Evolutionary conservation across 495 filamentous ascomycete genomes (phyloP).

Genomic region (Wilcoxina mikolae): DNA sequence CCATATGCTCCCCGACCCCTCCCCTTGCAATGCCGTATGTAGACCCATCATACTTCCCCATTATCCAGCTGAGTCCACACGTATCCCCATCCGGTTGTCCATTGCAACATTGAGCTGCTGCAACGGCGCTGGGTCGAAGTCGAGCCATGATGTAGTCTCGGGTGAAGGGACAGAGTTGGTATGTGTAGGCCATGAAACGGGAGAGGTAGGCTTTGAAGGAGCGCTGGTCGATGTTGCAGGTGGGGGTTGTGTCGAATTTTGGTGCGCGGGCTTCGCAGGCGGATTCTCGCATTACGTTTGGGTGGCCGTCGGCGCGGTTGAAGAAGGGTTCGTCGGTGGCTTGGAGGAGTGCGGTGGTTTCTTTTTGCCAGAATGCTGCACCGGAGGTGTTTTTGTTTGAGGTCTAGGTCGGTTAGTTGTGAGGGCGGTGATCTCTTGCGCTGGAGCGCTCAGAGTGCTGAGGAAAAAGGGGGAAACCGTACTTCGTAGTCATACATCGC

Average conservation of each 20-base stretch:
- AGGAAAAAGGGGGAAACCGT: neutral
- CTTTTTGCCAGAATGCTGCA: neutral
- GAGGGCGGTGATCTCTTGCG: neutral
- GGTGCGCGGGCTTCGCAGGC: conserved; percentile 40
- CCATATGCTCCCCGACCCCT: conserved; percentile 45
- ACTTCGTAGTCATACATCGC: conserved; percentile 51
- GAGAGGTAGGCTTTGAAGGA: conserved; percentile 78
- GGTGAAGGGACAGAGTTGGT: conserved; percentile 57
- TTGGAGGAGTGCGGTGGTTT: conserved; percentile 38
- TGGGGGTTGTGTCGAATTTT: conserved; percentile 25
- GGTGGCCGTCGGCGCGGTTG: conserved; percentile 33
- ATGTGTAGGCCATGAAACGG: conserved; percentile 62
- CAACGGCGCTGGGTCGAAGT: conserved; percentile 48
- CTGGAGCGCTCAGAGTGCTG: neutral
- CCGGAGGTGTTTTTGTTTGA: neutral
- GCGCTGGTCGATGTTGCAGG: conserved; percentile 59
- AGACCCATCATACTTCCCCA: conserved; percentile 37
- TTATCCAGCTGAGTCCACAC: conserved; percentile 55
- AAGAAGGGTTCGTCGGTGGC: conserved; percentile 44
- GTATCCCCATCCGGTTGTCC: conserved; percentile 39
- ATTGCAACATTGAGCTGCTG: conserved; percentile 55
- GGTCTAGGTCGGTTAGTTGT: neutral
- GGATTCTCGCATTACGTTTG: conserved; percentile 50
- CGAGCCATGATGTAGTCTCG: conserved; percentile 45
- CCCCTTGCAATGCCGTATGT: conserved; percentile 17